Base-by-base conservation (phyloP, 1,139 yeast genomes). In the Taphrina pruni region DNA sequence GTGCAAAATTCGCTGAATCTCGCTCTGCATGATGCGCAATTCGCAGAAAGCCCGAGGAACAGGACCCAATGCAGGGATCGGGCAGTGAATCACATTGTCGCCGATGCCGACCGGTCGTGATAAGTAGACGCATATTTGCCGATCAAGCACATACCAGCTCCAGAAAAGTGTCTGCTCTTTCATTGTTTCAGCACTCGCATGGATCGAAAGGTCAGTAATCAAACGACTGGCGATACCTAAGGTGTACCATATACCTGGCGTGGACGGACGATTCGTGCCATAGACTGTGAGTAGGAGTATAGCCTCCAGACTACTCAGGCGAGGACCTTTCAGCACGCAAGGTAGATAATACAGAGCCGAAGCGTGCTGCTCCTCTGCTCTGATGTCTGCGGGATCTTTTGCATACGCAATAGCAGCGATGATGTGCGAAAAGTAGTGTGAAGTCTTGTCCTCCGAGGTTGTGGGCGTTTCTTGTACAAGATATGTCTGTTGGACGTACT, bases 191-290 rank as follows among this genome's bases (percentile, higher is more conserved):
- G 35, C 69, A 11, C 20, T 26, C 48, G 87, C 86, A 77, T 91
- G 97, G 6, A 92, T 80, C 0, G 96, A 97, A 71, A 92, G 78
- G 77, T 91, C 97, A 36, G 91, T 90, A 74, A 95, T 88, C 66
- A 90, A 78, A 70, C 97, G 82, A 65, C 90, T 78, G 0, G 94
- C 94, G 6, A 90, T 85, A 0, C 97, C 97, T 72, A 90, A 80
- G 0, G 90, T 86, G 75, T 90, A 90, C 97, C 97, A 92, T n/a
- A 90, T 90, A 1, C 97, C 95, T 0, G 97, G 97, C 4, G 86
- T 85, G 0, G 81, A 78, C 0, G 83, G 83, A 3, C 81, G 74
- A 80, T 80, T 79, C 41, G 79, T 83, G 1, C 96, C 87, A 75
- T 89, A 92, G 5, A 87, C 76, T 0, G 95, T 86, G 55, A 88